Percentiles rank a stretch among this genome's conserved stretches.
Evolutionary conservation across 495 filamentous ascomycete species (phyloP).

Genomic region (Bryoglossum gracile): DNA sequence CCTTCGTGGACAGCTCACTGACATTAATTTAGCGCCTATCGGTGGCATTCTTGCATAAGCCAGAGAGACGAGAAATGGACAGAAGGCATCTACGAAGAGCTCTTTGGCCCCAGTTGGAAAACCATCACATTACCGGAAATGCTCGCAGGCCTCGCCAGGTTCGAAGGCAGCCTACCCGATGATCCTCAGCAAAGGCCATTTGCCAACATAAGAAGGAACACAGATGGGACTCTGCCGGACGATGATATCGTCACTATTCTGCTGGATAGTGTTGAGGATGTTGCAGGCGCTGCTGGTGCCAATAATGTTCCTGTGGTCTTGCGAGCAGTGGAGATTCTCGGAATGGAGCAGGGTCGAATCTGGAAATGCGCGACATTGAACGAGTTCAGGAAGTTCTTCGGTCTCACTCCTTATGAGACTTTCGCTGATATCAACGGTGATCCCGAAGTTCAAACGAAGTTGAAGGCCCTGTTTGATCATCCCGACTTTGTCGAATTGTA

Average conservation of each 20-base stretch:
- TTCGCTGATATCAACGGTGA: constrained; percentile 83
- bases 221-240: constrained; percentile 55
- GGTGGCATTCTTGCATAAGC: constrained; percentile 75
- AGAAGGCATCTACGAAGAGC: constrained; percentile 47
- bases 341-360: constrained; percentile 74
- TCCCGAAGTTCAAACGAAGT: constrained; percentile 60
- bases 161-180: constrained; percentile 47
- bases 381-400: constrained; percentile 79
- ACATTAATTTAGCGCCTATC: constrained; percentile 38
- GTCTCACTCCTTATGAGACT: constrained; percentile 63
- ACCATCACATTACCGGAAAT: constrained; percentile 49
- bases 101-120: constrained; percentile 21
- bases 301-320: constrained; percentile 66
- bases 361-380: constrained; percentile 81
- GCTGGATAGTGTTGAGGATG: constrained; percentile 57
- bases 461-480: constrained; percentile 68
- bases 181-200: constrained; percentile 61
- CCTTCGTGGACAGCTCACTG: background rate
- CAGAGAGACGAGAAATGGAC: constrained; percentile 67
- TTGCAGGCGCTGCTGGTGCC: constrained; percentile 56
- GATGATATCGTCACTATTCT: constrained; percentile 64
- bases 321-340: constrained; percentile 70
- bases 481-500: constrained; percentile 81
- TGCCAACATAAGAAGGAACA: constrained; percentile 51
- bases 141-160: constrained; percentile 48